These are phyloP conservation scores for Niveomyces coronatus DNA, from an alignment of 2,329 filamentous ascomycete species.

Conservation along the genomic window DNA sequence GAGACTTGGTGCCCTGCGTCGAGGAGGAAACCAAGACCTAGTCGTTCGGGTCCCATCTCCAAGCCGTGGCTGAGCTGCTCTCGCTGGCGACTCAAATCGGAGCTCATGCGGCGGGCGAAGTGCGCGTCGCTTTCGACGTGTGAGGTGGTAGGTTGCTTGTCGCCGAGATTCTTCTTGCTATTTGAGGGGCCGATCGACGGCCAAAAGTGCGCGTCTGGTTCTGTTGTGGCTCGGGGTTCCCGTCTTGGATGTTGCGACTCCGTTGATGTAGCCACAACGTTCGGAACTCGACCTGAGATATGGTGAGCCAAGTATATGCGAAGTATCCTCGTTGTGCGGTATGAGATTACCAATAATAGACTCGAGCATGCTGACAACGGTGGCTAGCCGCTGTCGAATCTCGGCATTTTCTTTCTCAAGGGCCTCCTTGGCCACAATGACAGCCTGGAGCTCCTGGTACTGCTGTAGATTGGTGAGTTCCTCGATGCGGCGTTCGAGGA, in stretches of 20 bases:
- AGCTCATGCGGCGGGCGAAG: slow-evolving; percentile 1
- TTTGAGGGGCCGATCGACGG: not conserved
- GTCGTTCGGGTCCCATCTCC: slow-evolving; percentile 52
- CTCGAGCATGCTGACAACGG: slow-evolving; percentile 54
- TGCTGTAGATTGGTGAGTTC: slow-evolving; percentile 73
- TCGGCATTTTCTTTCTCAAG: slow-evolving; percentile 73
- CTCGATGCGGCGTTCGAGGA: slow-evolving; percentile 59
- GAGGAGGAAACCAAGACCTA: slow-evolving; percentile 65
- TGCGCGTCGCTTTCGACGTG: not conserved
- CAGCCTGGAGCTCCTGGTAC: slow-evolving; percentile 72
- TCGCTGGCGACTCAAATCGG: slow-evolving; percentile 34
- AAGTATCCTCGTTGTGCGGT: too few relatives aligned
- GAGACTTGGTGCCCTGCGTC: slow-evolving; percentile 46
- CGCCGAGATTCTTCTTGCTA: not conserved
- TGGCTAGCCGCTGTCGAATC: slow-evolving; percentile 57
- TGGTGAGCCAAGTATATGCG: not conserved
- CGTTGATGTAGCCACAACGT: not conserved
- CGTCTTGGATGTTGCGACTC: not conserved
- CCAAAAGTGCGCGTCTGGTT: slow-evolving; percentile 2
- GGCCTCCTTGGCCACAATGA: slow-evolving; percentile 63
- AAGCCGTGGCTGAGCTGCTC: slow-evolving; percentile 43
- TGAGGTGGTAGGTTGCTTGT: not conserved
- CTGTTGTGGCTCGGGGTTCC: slow-evolving; percentile 13
- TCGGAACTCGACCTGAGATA: not conserved
- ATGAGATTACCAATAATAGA: slow-evolving; percentile 45